Conservation (phyloP, 1,284 basidiomycete genomes). For the Uromyces viciae-fabae region DNA sequence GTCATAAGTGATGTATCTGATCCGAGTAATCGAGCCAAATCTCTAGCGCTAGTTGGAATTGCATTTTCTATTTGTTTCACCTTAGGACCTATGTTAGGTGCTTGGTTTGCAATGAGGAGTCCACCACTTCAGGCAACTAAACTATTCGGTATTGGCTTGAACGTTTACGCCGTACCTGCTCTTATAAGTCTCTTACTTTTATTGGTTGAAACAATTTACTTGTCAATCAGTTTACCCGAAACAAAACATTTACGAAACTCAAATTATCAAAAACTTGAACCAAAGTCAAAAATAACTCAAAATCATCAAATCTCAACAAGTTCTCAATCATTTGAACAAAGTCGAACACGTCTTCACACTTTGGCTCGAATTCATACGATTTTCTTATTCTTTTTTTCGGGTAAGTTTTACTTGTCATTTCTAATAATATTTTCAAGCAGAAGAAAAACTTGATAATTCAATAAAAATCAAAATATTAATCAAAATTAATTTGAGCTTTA, state of each 20-base stretch:
- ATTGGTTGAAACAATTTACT: conserved; percentile 50
- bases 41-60: conserved; percentile 84
- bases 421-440: not conserved
- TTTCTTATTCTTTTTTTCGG: conserved; percentile 82
- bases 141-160: conserved; percentile 60
- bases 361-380: conserved; percentile 70
- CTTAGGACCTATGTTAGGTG: conserved; percentile 61
- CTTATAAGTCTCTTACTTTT: conserved; percentile 52
- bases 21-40: conserved; percentile 69
- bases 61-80: conserved; percentile 75
- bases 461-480: conserved; percentile 79
- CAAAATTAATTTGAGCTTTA: conserved; percentile 1
- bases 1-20: conserved; percentile 83
- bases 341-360: conserved; percentile 62
- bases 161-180: conserved; percentile 80
- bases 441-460: not conserved
- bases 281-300: conserved; percentile 48
- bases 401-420: conserved; percentile 46
- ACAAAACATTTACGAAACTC: conserved; percentile 46
- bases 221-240: conserved; percentile 52
- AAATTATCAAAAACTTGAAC: conserved; percentile 49
- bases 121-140: conserved; percentile 48
- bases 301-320: conserved; percentile 59
- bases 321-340: conserved; percentile 62
- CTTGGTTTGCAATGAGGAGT: conserved; percentile 57